These are phyloP conservation scores for Carex myosuroides DNA, from an alignment of 176 grass and related monocot species.

Conservation along the genomic window DNA sequence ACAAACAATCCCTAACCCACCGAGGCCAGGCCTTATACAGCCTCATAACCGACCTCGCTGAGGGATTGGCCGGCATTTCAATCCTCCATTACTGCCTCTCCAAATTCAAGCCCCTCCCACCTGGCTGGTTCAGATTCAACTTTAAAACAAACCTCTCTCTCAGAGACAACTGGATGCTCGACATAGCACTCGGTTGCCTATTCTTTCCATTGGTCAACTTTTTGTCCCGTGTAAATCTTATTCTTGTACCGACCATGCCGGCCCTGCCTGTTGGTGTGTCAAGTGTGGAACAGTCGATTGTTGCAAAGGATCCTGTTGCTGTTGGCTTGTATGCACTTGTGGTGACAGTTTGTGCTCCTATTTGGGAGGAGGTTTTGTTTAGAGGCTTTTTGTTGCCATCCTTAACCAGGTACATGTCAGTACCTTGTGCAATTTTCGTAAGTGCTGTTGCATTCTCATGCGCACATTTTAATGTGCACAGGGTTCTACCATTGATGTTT, in stretches of 20 bases:
- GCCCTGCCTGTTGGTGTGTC: constrained; percentile 46
- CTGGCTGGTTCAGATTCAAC: constrained; percentile 82
- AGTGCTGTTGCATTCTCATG: constrained; percentile 74
- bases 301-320: constrained; percentile 71
- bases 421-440: constrained; percentile 60
- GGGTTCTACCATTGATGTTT: constrained; percentile 76
- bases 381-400: constrained; percentile 96
- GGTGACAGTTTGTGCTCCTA: constrained; percentile 73
- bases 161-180: constrained; percentile 66
- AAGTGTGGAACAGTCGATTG: constrained; percentile 91
- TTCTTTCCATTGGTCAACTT: constrained; percentile 85
- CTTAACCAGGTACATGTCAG: constrained; percentile 76
- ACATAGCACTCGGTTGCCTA: constrained; percentile 63
- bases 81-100: constrained; percentile 83
- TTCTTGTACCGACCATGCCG: constrained; percentile 40
- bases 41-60: constrained; percentile 76
- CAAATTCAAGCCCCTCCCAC: constrained; percentile 79
- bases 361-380: constrained; percentile 98
- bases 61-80: constrained; percentile 84
- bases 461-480: constrained; percentile 91
- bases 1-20: constrained; percentile 85
- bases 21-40: constrained; percentile 91
- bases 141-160: constrained; percentile 60
- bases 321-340: constrained; percentile 84
- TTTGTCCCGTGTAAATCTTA: constrained; percentile 86